Percentiles rank a stretch among this genome's conserved stretches.
These are phyloP conservation scores for Leptosphaerulina australis DNA, from an alignment of 2,329 filamentous ascomycete species.

Conservation along the genomic window DNA sequence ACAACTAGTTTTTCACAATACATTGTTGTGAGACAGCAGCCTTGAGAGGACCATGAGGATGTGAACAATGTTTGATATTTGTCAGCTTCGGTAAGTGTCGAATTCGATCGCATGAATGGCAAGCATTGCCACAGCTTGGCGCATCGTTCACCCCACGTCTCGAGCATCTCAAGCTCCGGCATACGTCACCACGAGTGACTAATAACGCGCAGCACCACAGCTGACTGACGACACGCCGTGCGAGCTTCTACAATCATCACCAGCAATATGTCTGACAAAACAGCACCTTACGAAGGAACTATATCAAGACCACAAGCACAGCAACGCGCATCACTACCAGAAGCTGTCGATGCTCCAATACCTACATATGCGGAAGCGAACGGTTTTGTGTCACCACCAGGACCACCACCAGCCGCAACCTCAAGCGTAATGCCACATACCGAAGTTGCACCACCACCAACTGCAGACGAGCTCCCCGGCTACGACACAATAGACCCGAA, in stretches of 20 bases:
- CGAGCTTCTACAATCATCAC: background rate
- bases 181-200: slow-evolving; percentile 14
- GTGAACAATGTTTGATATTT: background rate
- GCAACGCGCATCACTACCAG: slow-evolving; percentile 7
- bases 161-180: slow-evolving; percentile 3
- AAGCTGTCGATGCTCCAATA: slow-evolving; percentile 11
- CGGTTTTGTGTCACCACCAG: slow-evolving; percentile 10
- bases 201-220: background rate
- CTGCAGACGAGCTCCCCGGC: slow-evolving; percentile 20
- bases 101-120: slow-evolving; percentile 9
- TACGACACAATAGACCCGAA: slow-evolving; percentile 25
- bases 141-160: slow-evolving; percentile 8
- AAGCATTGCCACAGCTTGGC: slow-evolving; percentile 12
- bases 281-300: slow-evolving; percentile 13
- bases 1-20: no score
- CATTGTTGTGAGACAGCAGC: background rate
- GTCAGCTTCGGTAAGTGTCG: background rate
- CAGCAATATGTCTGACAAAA: slow-evolving; percentile 11
- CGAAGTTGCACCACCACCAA: slow-evolving; percentile 3
- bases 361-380: slow-evolving; percentile 18
- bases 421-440: background rate
- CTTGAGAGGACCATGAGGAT: background rate
- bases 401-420: slow-evolving; percentile 5
- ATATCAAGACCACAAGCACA: slow-evolving; percentile 11
- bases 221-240: background rate